These are phyloP conservation scores for Luffa aegyptiaca DNA, from an alignment of 306 rosid species.

Conservation along the genomic window DNA sequence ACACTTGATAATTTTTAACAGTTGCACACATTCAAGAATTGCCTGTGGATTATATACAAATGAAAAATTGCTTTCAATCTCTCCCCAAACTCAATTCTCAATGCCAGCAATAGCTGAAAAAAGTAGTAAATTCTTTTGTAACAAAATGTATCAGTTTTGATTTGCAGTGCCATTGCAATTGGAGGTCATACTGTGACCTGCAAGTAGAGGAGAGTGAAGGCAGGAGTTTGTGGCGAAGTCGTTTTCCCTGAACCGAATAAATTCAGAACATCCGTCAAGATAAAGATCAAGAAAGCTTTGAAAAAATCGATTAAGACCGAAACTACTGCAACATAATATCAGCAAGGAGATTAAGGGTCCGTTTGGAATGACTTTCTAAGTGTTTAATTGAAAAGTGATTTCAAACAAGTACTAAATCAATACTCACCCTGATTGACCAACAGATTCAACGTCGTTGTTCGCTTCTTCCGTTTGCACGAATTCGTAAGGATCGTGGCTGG, in stretches of 20 bases:
- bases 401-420: neutral
- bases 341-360: neutral
- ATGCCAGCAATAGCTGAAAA: neutral
- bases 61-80: neutral
- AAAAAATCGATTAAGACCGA: neutral
- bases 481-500: slow-evolving; percentile 37
- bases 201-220: slow-evolving; percentile 7
- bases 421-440: slow-evolving; percentile 12
- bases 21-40: neutral
- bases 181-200: neutral
- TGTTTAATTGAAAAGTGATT: too few relatives aligned
- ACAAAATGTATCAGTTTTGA: neutral
- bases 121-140: neutral
- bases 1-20: neutral
- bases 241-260: neutral
- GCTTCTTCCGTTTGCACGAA: slow-evolving; percentile 30
- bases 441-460: slow-evolving; percentile 32
- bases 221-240: neutral
- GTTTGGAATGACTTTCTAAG: too few relatives aligned
- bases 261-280: neutral
- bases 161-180: neutral
- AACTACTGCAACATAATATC: neutral
- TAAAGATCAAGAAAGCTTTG: neutral
- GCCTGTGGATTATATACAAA: neutral
- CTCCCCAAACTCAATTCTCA: neutral